phyloP scores from a whole-genome alignment of 768 basidiomycete species.

The Russula lepida region DNA sequence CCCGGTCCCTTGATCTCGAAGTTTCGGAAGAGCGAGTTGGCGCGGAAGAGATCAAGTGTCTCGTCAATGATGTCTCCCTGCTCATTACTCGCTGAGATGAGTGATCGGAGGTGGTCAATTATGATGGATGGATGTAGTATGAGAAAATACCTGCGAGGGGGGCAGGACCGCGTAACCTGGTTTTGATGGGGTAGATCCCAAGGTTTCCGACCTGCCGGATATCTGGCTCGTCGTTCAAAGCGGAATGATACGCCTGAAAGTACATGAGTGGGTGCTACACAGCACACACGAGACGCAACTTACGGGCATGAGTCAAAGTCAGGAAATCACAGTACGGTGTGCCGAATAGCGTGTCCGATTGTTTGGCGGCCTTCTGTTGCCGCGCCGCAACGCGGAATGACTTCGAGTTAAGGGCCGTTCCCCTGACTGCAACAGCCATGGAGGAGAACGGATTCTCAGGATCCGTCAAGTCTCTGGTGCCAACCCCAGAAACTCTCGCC shows the following conservation, averaged over 20 bases:
- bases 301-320: constrained; percentile 23
- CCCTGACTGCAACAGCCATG: neutral
- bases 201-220: constrained; percentile 83
- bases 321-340: too few species aligned
- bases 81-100: constrained; percentile 58
- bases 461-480: constrained; percentile 40
- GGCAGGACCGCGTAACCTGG: constrained; percentile 87
- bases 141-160: constrained; percentile 49
- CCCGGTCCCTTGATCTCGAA: constrained; percentile 99
- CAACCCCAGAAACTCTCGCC: constrained; percentile 65
- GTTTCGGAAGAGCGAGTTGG: constrained; percentile 98
- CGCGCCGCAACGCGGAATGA: neutral
- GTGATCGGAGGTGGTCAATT: constrained; percentile 1
- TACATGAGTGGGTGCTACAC: neutral
- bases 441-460: constrained; percentile 41
- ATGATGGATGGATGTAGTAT: constrained; percentile 4
- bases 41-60: constrained; percentile 91
- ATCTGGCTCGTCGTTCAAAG: constrained; percentile 81
- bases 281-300: constrained; percentile 10
- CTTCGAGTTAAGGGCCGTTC: too few species aligned
- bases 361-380: neutral
- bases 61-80: constrained; percentile 91
- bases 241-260: constrained; percentile 87
- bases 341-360: neutral
- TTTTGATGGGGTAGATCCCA: constrained; percentile 82